Evolutionary conservation across 2,329 filamentous ascomycete genomes (phyloP).

Genomic region (Penicillium sp.): DNA sequence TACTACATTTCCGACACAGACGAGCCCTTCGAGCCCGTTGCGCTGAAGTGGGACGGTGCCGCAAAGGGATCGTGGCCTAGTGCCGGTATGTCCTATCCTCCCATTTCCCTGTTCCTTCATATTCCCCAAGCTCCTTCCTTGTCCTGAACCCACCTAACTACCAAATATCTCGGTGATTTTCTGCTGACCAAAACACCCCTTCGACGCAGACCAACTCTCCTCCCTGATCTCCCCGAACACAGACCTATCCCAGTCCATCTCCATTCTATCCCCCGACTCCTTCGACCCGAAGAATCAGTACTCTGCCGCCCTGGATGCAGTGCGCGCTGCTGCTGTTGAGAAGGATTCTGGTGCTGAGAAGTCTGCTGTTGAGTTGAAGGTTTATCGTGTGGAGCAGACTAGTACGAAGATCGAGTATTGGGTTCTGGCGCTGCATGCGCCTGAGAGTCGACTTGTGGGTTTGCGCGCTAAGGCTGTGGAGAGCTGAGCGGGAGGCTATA

Average conservation of each 20-base stretch:
- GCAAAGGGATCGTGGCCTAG: conserved; percentile 34
- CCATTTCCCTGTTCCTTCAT: background rate
- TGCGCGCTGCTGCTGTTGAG: conserved; percentile 48
- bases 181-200: conserved; percentile 7
- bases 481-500: conserved; percentile 43
- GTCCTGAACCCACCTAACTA: background rate
- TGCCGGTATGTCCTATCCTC: conserved; percentile 26
- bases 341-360: conserved; percentile 20
- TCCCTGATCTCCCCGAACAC: conserved; percentile 52
- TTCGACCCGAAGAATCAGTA: conserved; percentile 75
- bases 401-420: conserved; percentile 72
- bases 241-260: conserved; percentile 43
- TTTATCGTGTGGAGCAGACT: conserved; percentile 66
- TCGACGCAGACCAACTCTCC: conserved; percentile 61
- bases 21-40: conserved; percentile 77
- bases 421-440: conserved; percentile 62
- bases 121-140: background rate
- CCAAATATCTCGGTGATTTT: background rate
- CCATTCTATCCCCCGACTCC: conserved; percentile 63
- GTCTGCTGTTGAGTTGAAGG: conserved; percentile 58
- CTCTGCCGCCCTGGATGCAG: conserved; percentile 48
- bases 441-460: conserved; percentile 65
- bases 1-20: conserved; percentile 80
- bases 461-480: conserved; percentile 75
- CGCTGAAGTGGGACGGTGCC: conserved; percentile 54